These are phyloP conservation scores for Fusarium luffae DNA, from an alignment of 2,329 filamentous ascomycete species.

Conservation along the genomic window DNA sequence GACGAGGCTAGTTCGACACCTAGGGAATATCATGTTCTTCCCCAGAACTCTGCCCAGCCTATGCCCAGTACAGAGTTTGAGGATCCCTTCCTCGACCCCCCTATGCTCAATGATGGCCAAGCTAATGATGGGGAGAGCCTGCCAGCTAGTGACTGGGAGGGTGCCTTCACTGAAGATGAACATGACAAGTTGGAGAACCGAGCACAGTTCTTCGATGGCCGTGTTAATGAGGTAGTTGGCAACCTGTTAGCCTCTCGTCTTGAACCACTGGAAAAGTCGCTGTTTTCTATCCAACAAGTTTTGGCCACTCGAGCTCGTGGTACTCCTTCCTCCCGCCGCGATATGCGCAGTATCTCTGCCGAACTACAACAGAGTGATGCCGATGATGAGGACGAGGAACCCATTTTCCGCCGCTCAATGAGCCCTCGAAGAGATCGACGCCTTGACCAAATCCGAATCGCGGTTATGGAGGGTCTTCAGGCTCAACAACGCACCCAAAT, in stretches of 20 bases:
- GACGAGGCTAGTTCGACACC: conserved; percentile 81
- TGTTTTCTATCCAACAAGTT: conserved; percentile 79
- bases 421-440: conserved; percentile 84
- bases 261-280: conserved; percentile 81
- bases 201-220: conserved; percentile 89
- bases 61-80: conserved; percentile 67
- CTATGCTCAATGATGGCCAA: conserved; percentile 62
- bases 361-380: conserved; percentile 86
- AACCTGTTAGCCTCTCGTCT: conserved; percentile 80
- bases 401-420: conserved; percentile 71
- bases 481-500: conserved; percentile 61
- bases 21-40: conserved; percentile 61
- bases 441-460: conserved; percentile 81
- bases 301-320: conserved; percentile 68
- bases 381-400: conserved; percentile 90
- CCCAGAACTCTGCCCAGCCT: conserved; percentile 59
- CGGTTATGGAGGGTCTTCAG: conserved; percentile 78
- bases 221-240: conserved; percentile 87
- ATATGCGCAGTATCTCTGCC: conserved; percentile 74
- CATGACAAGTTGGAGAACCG: conserved; percentile 85
- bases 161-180: conserved; percentile 82
- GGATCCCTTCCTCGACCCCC: conserved; percentile 70
- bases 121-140: conserved; percentile 63
- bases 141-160: conserved; percentile 91
- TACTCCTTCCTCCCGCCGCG: conserved; percentile 66